Base-by-base conservation (phyloP, 306 rosid genomes). In the Cercis canadensis region DNA sequence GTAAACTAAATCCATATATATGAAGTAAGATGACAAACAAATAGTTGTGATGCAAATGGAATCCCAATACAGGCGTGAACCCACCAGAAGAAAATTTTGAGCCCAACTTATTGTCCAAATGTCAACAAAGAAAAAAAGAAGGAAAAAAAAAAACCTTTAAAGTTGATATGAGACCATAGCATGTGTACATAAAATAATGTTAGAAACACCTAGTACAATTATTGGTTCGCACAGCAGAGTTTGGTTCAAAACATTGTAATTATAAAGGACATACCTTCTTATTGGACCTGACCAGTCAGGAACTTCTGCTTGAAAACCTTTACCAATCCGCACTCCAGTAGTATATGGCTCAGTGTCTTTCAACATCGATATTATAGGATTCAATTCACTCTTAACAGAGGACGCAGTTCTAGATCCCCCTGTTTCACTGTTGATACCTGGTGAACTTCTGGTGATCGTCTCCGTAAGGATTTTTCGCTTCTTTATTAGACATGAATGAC, bases 241-340 rank as follows among this genome's bases (percentile, higher is more conserved):
- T 57, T 19, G 36, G 76, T 65, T 49, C 36, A 46, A 55, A 43
- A 70, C 21, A 17, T 73, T 75, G 29, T 64, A 73, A 49, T 64
- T 59, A 53, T 16, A 57, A 71, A 65, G 39, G 50, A 82, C 82
- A 61, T 86, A 94, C 98, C 80, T 78, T 64, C 59, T 61, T 59
- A 60, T 77, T 12, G 91, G 87, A 76, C 91, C 95, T 50, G 86
- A 84, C 97, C 98, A 90, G 34, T 83, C 90, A 53, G 70, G 88
- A 63, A 94, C 88, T 69, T 89, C 89, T 24, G 87, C 98, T 84
- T 94, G 98, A 89, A 90, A 94, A 67, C 94, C 97, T 83, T 94
- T 89, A 65, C 98, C 98, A 76, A 89, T 82, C 54, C 98, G 82
- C 53, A 93, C 97, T 66, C 77, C 31, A 69, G 85, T 77, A 68